phyloP scores from a whole-genome alignment of 768 basidiomycete genomes.

The Imleria badia region DNA sequence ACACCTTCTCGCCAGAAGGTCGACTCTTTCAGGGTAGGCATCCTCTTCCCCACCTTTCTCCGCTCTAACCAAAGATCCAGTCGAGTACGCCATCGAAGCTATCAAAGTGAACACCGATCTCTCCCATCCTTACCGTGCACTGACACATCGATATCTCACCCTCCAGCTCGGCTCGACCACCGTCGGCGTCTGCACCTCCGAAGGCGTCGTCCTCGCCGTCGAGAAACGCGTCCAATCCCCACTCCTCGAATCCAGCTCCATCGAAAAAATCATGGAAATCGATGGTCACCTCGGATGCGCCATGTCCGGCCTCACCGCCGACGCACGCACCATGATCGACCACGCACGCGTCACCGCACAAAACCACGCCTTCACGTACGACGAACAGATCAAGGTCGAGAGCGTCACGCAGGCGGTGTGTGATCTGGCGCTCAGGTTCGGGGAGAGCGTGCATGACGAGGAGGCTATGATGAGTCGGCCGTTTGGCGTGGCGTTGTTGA shows the following conservation, averaged over 20 bases:
- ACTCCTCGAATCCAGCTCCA: constrained; percentile 89
- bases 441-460: constrained; percentile 98
- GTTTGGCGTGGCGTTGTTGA: constrained; percentile 95
- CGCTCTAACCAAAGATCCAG: constrained; percentile 41
- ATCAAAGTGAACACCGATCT: constrained; percentile 71
- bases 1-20: constrained; percentile 98
- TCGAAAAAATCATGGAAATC: constrained; percentile 99
- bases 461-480: constrained; percentile 99
- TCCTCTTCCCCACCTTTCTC: background rate
- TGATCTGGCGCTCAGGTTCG: constrained; percentile 94
- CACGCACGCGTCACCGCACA: constrained; percentile 96
- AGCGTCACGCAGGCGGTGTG: constrained; percentile 98
- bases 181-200: constrained; percentile 87
- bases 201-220: constrained; percentile 91
- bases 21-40: constrained; percentile 93
- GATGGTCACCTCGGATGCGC: constrained; percentile 95
- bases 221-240: constrained; percentile 99
- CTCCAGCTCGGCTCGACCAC: constrained; percentile 94
- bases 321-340: constrained; percentile 99
- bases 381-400: constrained; percentile 96
- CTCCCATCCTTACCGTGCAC: background rate
- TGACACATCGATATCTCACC: constrained; percentile 1
- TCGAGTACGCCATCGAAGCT: constrained; percentile 99
- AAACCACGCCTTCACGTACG: constrained; percentile 95
- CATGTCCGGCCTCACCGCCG: constrained; percentile 96